Evolutionary conservation across 768 basidiomycete genomes (phyloP).

Genomic region (Gloeopeniophorella convolvens): DNA sequence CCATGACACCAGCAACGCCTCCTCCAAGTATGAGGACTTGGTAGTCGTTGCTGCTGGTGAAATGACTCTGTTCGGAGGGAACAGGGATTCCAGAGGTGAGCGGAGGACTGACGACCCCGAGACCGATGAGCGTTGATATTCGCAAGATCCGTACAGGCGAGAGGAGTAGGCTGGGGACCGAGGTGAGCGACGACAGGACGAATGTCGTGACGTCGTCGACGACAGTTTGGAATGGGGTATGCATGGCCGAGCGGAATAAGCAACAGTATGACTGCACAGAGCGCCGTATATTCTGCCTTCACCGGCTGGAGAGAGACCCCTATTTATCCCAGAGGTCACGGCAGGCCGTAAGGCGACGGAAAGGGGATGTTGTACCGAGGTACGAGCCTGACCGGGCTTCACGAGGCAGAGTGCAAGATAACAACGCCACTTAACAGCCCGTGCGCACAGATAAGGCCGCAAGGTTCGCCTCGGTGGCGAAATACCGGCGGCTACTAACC

Average conservation of each 20-base stretch:
- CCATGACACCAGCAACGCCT: constrained; percentile 59
- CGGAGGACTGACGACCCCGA: constrained; percentile 1
- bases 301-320: too few species aligned
- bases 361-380: background rate
- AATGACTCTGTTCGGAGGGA: background rate
- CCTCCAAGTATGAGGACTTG: constrained; percentile 58
- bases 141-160: constrained; percentile 1
- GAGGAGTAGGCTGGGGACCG: constrained; percentile 5
- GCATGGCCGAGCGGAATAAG: constrained; percentile 5
- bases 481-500: too few species aligned
- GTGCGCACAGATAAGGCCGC: background rate
- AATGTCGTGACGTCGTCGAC: constrained; percentile 5
- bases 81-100: constrained; percentile 3
- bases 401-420: background rate
- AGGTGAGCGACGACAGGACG: background rate
- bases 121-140: background rate
- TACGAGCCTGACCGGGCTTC: background rate
- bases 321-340: constrained; percentile 2
- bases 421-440: too few species aligned
- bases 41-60: constrained; percentile 23
- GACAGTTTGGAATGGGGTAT: constrained; percentile 1
- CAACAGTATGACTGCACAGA: background rate
- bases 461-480: too few species aligned
- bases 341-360: background rate
- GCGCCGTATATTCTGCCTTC: too few species aligned